phyloP scores from a whole-genome alignment of 2,329 filamentous ascomycete species.

The Penicillium sp. region DNA sequence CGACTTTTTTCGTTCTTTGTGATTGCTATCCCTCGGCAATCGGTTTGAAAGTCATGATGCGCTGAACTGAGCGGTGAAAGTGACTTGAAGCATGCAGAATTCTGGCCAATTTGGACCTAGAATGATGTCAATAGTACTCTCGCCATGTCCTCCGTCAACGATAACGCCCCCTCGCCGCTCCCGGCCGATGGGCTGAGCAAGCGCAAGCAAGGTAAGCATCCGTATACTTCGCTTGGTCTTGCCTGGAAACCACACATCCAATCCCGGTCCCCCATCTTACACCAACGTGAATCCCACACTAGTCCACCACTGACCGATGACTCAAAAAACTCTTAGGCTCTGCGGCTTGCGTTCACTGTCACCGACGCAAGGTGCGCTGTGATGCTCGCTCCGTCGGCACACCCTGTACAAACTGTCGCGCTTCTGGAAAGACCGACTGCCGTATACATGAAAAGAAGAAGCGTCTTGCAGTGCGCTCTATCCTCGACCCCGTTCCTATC shows the following conservation, averaged over 20 bases:
- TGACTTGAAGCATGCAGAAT: slow-evolving; percentile 24
- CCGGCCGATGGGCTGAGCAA: slow-evolving; percentile 39
- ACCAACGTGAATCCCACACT: not conserved
- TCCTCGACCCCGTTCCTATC: slow-evolving; percentile 50
- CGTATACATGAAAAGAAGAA: slow-evolving; percentile 55
- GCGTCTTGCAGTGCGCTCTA: slow-evolving; percentile 43
- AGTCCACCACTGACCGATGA: slow-evolving; percentile 12
- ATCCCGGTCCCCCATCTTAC: not conserved
- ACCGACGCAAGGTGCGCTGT: slow-evolving; percentile 55
- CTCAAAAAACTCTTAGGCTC: slow-evolving; percentile 31
- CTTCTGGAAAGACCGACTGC: slow-evolving; percentile 46
- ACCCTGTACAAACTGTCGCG: slow-evolving; percentile 53
- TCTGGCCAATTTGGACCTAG: slow-evolving; percentile 23
- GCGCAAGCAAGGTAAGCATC: slow-evolving; percentile 39
- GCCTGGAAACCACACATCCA: not conserved
- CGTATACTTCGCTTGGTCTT: not conserved
- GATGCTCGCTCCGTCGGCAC: slow-evolving; percentile 51
- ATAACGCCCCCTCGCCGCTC: slow-evolving; percentile 33
- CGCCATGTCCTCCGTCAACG: slow-evolving; percentile 41
- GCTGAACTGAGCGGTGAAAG: slow-evolving; percentile 12
- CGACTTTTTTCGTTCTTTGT: slow-evolving; percentile 26
- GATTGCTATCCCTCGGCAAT: slow-evolving; percentile 21
- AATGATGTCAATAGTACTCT: slow-evolving; percentile 30
- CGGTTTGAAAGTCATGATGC: slow-evolving; percentile 18
- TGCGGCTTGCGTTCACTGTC: slow-evolving; percentile 52